Base-by-base conservation (phyloP, 1,284 basidiomycete genomes). In the Cutaneotrichosporon sp. region DNA sequence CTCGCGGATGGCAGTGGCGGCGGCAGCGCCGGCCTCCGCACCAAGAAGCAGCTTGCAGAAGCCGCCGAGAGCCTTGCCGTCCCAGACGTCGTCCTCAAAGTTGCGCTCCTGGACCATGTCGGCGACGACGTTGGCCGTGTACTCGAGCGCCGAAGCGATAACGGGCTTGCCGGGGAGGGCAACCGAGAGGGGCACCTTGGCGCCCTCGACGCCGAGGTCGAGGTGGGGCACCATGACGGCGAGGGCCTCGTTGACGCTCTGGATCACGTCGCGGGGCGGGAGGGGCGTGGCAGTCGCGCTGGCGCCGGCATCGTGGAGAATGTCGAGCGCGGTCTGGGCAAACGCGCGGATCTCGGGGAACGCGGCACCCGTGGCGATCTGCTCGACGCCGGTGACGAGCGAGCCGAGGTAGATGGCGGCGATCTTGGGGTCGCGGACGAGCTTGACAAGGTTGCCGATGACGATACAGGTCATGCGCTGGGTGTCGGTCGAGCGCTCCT, bases 341-440 rank as follows among this genome's bases (percentile, higher is more conserved):
- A 97, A 97, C 9, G 91, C 92, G 65, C 93, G 90, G 67, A 95
- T 91, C 82, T 99, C 95, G 63, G 95, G 95, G 85, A 99, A 99
- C 46, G 93, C 91, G 56, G 95, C 95, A 22, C 90, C 87, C 64
- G 87, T 88, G 20, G 91, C 91, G 69, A 99, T 94, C 76, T 89
- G 91, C 77, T 92, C 87, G 31, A 98, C 94, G 67, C 94, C 93
- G 43, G 93, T 90, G 4, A 95, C 89, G 47, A 99, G 87, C 52
- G 88, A 85, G 67, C 90, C 91, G 33, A 97, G 85, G 81, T 98
- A 95, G 52, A 86, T 85, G 11, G 92, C 93, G 52, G 97, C 95
- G 57, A 97, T 87, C 66, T 86, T 88, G 5, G 92, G 91, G 73
- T 97, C 88, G 62, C 95, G 89, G 50, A 99, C 97, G 59, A 99